Evolutionary conservation across 805 yeast genomes (phyloP), one percentile per base, ranked within the genome.

Genomic region (Yarrowia sp.): DNA sequence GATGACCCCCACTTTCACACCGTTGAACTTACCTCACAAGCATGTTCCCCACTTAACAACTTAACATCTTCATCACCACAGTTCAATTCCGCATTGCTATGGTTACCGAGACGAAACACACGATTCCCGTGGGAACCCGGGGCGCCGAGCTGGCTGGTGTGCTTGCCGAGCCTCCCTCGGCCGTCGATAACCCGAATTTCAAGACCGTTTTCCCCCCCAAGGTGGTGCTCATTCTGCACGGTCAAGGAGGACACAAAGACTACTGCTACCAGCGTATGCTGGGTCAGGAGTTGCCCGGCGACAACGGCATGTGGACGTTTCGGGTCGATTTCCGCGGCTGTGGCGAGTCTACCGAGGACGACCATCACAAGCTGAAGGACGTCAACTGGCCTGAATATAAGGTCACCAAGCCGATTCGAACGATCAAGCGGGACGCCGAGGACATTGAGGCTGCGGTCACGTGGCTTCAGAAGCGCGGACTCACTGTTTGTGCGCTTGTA

Each of bases 281-380:
- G 52, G 93, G 96, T 0, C 83, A 84, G 34, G 78, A 77, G 33
- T 75, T 93, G 67, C 87, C 92, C 0, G 74, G 78, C 1, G 82
- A 83, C 15, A 75, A 83, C 69, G 96, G 96, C 0, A 79, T 86
- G 68, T 86, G 82, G 74, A 84, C 89, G 3, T 81, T 91, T 61
- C 80, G 98, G 71, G 87, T 92, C 71, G 98, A 93, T 76, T 92
- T 93, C 73, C 82, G 97, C 67, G 90, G 89, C 8, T 88, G 95
- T 76, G 98, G 98, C 0, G 86, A 84, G 68, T 90, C 96, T 3
- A 88, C 84, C 30, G 87, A 81, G 17, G 79, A 78, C 53, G 79
- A 73, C 5, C 77, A 78, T 61, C 72, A 74, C 1, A 49, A 55
- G 44, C 69, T 70, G 4, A 75, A 74, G 68, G 69, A 67, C 9